These are phyloP conservation scores for Lactuca sativa DNA, from an alignment of 129 eudicot species.

Conservation along the genomic window DNA sequence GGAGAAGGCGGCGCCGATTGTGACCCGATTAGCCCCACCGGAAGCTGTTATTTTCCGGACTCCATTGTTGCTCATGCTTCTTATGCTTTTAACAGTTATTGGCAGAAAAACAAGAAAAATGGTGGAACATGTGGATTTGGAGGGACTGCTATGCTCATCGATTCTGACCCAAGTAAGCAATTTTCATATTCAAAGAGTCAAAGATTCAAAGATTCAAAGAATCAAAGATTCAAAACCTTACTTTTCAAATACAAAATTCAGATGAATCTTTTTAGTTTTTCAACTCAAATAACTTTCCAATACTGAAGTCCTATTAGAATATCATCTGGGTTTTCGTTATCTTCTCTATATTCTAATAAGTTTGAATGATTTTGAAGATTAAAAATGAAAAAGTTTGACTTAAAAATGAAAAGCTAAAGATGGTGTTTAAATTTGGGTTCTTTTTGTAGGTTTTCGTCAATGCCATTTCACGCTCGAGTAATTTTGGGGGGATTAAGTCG, in stretches of 20 bases:
- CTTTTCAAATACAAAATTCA: background rate
- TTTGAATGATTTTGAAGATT: background rate
- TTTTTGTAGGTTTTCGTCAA: conserved; percentile 60
- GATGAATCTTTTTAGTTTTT: background rate
- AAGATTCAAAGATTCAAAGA: background rate
- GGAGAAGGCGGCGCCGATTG: conserved; percentile 89
- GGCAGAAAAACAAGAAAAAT: conserved; percentile 79
- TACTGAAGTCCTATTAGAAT: background rate
- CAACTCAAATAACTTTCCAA: background rate
- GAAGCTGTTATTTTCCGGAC: conserved; percentile 75
- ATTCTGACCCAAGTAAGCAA: conserved; percentile 85
- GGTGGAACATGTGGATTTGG: conserved; percentile 95
- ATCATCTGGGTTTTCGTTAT: background rate
- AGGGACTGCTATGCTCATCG: conserved; percentile 96
- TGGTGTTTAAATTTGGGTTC: background rate
- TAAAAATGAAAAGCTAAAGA: conserved; percentile 14
- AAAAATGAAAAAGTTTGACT: conserved; percentile 11
- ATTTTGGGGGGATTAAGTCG: conserved; percentile 6
- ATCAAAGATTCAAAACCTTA: too few species aligned
- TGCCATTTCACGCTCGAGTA: conserved; percentile 49
- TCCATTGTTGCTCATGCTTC: conserved; percentile 91
- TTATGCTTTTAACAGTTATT: conserved; percentile 92
- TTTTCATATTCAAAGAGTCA: background rate
- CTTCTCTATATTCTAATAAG: background rate
- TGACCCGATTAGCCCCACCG: conserved; percentile 62